Evolutionary conservation across 495 filamentous ascomycete genomes (phyloP), one percentile per base, ranked within the genome.

Genomic region (Aspergillus hancockii): DNA sequence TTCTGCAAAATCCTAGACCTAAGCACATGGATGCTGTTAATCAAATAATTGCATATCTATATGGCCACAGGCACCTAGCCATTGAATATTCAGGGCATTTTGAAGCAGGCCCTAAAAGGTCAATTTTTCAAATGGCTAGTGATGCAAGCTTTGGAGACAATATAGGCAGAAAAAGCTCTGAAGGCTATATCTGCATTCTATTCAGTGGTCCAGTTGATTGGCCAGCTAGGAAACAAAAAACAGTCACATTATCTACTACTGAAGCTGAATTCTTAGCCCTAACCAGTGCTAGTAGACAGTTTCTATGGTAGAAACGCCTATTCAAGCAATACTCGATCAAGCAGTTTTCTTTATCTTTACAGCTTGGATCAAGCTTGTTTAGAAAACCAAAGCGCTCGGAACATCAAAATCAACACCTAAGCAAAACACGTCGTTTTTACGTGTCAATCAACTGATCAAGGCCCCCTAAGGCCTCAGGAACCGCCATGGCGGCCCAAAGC

Each of bases 121-220:
- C 16, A 1, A 28, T 31, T 16, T 16, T 28, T 31, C 16, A 21
- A 25, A 16, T 23, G 22, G 16, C 22, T n/a, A 28, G 19, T 25
- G 19, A 25, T 28, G 49, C 19, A 25, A 8, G 6, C 4, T 25
- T 9, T 10, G 19, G 4, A 25, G 49, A 71, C 55, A 34, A 69
- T 53, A 1, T 22, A 9, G 57, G 60, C 34, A 32, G 58, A 14
- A 62, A 59, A 16, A 65, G 59, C 45, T 62, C 67, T 19, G 51
- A 28, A 51, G 62, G 64, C 12, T 67, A 59, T 58, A 50, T 61
- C 28, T 66, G 49, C 25, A 10, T 52, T 30, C 22, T 67, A 13
- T 71, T 58, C 34, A 53, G 54, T 0, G 58, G 62, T 8, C 46
- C 58, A 25, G 47, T 72, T 14, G 63, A 72, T 28, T 72, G 40